Conservation (phyloP, 1,284 basidiomycete species). For the Cutaneotrichosporon daszewskae region DNA sequence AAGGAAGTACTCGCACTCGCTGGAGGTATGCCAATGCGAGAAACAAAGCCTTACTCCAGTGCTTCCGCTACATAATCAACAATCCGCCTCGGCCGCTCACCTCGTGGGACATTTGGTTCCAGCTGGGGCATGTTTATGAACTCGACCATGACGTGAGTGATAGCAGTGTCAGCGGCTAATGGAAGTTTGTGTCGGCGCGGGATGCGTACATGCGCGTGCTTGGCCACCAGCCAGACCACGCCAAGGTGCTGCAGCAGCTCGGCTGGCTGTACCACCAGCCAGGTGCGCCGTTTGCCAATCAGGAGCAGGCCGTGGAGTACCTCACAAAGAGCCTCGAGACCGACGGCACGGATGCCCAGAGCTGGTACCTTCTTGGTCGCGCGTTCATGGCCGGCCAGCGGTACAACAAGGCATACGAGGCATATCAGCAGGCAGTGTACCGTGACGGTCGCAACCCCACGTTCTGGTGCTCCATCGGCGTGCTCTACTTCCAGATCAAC, state of each 20-base stretch:
- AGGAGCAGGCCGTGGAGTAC: slow-evolving; percentile 88
- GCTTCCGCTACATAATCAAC: slow-evolving; percentile 92
- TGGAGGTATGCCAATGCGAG: too few species aligned
- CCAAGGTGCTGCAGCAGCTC: slow-evolving; percentile 95
- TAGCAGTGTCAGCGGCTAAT: too few species aligned
- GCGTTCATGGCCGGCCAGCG: slow-evolving; percentile 99
- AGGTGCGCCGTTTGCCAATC: slow-evolving; percentile 87
- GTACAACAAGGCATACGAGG: slow-evolving; percentile 99
- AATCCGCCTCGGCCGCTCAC: slow-evolving; percentile 93
- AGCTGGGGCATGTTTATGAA: slow-evolving; percentile 98
- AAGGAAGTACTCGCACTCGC: slow-evolving; percentile 77
- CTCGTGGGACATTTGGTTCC: slow-evolving; percentile 98
- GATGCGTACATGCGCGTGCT: slow-evolving; percentile 98
- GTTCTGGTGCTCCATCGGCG: slow-evolving; percentile 99
- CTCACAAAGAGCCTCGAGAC: slow-evolving; percentile 91
- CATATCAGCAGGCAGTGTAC: slow-evolving; percentile 98
- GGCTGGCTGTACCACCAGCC: slow-evolving; percentile 97
- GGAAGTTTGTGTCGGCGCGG: slow-evolving; percentile 70
- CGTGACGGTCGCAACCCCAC: slow-evolving; percentile 97
- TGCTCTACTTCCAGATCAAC: slow-evolving; percentile 99
- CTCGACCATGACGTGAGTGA: slow-evolving; percentile 36
- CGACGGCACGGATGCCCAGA: slow-evolving; percentile 92
- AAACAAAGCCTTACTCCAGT: too few species aligned
- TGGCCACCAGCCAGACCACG: slow-evolving; percentile 84
- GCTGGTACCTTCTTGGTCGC: slow-evolving; percentile 96